Percentiles rank a stretch among this genome's conserved stretches.
Evolutionary conservation across 2,329 filamentous ascomycete species (phyloP).

Genomic region (Furcasterigmium sp.): DNA sequence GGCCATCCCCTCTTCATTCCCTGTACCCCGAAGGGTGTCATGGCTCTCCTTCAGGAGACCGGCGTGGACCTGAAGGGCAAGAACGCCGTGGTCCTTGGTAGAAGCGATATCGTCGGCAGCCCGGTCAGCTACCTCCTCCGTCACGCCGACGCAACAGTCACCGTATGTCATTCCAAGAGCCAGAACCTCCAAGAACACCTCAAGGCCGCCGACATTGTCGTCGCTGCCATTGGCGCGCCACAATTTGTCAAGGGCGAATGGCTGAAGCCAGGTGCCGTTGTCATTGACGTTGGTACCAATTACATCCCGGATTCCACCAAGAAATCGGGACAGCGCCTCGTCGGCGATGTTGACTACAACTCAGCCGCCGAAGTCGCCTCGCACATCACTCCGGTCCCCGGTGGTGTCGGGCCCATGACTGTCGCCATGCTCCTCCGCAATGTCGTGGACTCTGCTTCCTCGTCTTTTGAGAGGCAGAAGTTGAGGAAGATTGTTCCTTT

Average conservation of each 20-base stretch:
- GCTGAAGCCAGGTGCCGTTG: slow-evolving; percentile 90
- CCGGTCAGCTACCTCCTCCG: slow-evolving; percentile 94
- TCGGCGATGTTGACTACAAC: slow-evolving; percentile 92
- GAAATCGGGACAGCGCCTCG: slow-evolving; percentile 87
- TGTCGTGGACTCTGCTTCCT: slow-evolving; percentile 78
- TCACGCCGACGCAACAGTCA: slow-evolving; percentile 94
- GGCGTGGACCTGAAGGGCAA: slow-evolving; percentile 83
- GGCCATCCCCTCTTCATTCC: slow-evolving; percentile 85
- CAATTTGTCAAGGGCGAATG: slow-evolving; percentile 91
- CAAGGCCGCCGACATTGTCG: slow-evolving; percentile 80
- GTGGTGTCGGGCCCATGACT: slow-evolving; percentile 97
- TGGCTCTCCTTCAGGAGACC: slow-evolving; percentile 81
- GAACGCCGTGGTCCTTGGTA: slow-evolving; percentile 87
- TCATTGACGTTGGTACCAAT: slow-evolving; percentile 97
- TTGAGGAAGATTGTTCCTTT: slow-evolving; percentile 73
- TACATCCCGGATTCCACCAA: slow-evolving; percentile 84
- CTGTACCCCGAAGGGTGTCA: slow-evolving; percentile 95
- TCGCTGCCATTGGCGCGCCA: slow-evolving; percentile 86
- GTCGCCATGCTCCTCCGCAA: slow-evolving; percentile 98
- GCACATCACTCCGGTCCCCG: slow-evolving; percentile 91
- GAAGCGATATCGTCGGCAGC: slow-evolving; percentile 96
- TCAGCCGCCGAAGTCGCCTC: slow-evolving; percentile 81
- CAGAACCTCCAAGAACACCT: slow-evolving; percentile 66
- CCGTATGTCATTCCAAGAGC: slow-evolving; percentile 90
- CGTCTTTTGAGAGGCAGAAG: slow-evolving; percentile 79